Base-by-base conservation (phyloP, 306 rosid species). In the Parietaria judaica region DNA sequence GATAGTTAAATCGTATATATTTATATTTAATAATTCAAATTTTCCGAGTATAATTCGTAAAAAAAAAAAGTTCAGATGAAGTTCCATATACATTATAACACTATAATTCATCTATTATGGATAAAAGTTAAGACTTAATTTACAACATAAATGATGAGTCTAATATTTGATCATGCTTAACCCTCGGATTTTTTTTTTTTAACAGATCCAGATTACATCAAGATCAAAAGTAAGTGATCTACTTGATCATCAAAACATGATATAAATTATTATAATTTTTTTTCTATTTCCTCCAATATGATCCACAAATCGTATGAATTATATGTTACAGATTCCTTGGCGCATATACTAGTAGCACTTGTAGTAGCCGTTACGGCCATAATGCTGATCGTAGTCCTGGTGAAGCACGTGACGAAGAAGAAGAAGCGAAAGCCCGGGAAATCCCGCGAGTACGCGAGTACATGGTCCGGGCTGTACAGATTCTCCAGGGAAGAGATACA, bases 401-500 rank as follows among this genome's bases (percentile, higher is more conserved):
- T 83, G 15, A 81, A 63, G 64, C 72, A 66, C 36, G 76, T 72
- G 43, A 46, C 54, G 1, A 76, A 76, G 83, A 86, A 80, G 76
- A 75, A 76, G 72, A 70, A 13, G 2, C n/a, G 6, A 3, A 6
- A 76, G 74, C 45, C 15, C 9, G 46, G 9, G 50, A 44, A 16
- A 9, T 69, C 73, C 37, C 74, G 72, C 38, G 83, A 68, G 39
- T 16, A 36, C 51, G 60, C 64, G 3, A 44, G 61, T 2, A 35
- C 74, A 0, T 90, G 94, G 84, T 81, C 97, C 2, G 90, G 90
- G 37, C 69, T 90, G 6, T 86, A 90, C 54, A 75, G 83, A 71
- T 90, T 90, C 74, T 72, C 91, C 3, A 79, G 74, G 70, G 58
- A 75, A 0, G 97, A 90, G 81, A 90, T 90, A 47, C 90, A 79